Evolutionary conservation across 176 grass and related monocot genomes (phyloP), one percentile per base, ranked within the genome.

Genomic region (Eragrostis nindensis): DNA sequence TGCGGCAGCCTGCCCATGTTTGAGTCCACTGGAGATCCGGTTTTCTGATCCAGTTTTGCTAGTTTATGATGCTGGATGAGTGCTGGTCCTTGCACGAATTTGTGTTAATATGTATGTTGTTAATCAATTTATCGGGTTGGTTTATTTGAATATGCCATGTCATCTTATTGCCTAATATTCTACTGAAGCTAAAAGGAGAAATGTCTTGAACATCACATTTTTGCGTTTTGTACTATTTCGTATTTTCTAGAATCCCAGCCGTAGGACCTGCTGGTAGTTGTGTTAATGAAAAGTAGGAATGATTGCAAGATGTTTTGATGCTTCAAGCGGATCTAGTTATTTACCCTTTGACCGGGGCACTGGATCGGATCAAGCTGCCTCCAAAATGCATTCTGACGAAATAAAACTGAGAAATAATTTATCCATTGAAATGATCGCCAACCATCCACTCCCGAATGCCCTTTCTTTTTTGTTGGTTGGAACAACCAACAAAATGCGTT

Each of bases 1-100:
- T 74, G 29, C 7, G 55, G 56, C 0, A 76, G 77, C 48, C 19
- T 80, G 40, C 39, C 61, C 4, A 6, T 79, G 50, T 78, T 72
- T 47, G 19, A 67, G 41, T 56, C 25, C 5, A n/a, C 12, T 53
- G 13, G 27, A 26, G 53, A 4, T 61, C 38, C 61, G 38, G 19
- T 42, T 19, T 70, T 8, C 13, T n/a, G 21, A 19, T 52, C 60
- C 29, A 38, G 27, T 41, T 74, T 52, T 75, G 2, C 42, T 57
- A 22, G 39, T 38, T 60, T 25, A 19, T 25, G 7, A 24, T 80
- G 43, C 65, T 3, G 10, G 26, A 7, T 5, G 0, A 16, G 21
- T 14, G 52, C 52, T 11, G 3, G 1, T 48, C 44, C 1, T 21
- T 29, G 8, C 15, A 1, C 11, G 30, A 40, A 21, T 17, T 55